A percentile compares a stretch with the other conserved stretches of the same genome.
Conservation (phyloP, 1,284 basidiomycete genomes). For the Ceratobasidium sp. region DNA sequence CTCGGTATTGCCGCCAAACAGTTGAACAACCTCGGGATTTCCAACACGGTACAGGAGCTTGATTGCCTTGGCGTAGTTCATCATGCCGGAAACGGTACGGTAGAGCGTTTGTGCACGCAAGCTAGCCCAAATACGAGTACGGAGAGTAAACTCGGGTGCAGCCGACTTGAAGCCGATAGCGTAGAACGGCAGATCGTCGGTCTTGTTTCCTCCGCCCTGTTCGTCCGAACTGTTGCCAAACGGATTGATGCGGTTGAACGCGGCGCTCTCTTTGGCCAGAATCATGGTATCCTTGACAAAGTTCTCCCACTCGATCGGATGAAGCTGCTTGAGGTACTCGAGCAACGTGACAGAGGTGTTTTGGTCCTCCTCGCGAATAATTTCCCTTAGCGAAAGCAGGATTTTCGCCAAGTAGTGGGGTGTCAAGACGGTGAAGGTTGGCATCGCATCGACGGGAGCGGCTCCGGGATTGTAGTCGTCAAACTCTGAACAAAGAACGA, state of each 20-base stretch:
- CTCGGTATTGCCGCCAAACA: slow-evolving; percentile 97
- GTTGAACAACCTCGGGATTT: slow-evolving; percentile 97
- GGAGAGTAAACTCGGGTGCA: slow-evolving; percentile 96
- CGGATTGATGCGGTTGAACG: slow-evolving; percentile 81
- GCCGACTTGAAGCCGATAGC: slow-evolving; percentile 99
- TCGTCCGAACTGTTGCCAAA: slow-evolving; percentile 77
- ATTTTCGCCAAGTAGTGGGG: slow-evolving; percentile 98
- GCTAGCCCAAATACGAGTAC: slow-evolving; percentile 99
- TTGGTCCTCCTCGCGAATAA: slow-evolving; percentile 96
- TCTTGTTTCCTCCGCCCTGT: slow-evolving; percentile 79
- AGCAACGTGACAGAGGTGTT: slow-evolving; percentile 92
- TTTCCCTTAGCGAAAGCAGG: slow-evolving; percentile 89
- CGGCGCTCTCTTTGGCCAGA: slow-evolving; percentile 91
- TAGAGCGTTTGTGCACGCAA: slow-evolving; percentile 98
- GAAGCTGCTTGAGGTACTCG: slow-evolving; percentile 97
- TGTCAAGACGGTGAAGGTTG: slow-evolving; percentile 93
- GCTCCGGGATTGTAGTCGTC: slow-evolving; percentile 87
- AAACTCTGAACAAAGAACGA: slow-evolving; percentile 97
- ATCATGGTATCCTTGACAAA: slow-evolving; percentile 99
- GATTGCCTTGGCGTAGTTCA: slow-evolving; percentile 99
- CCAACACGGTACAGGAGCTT: slow-evolving; percentile 99
- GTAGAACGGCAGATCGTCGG: slow-evolving; percentile 97
- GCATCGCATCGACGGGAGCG: slow-evolving; percentile 94
- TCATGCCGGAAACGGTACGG: slow-evolving; percentile 98
- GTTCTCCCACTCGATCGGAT: slow-evolving; percentile 99